A percentile compares a stretch with the other conserved stretches of the same genome.
Evolutionary conservation across 208 protist species (phyloP).

Genomic region (Acanthamoeba sp.): DNA sequence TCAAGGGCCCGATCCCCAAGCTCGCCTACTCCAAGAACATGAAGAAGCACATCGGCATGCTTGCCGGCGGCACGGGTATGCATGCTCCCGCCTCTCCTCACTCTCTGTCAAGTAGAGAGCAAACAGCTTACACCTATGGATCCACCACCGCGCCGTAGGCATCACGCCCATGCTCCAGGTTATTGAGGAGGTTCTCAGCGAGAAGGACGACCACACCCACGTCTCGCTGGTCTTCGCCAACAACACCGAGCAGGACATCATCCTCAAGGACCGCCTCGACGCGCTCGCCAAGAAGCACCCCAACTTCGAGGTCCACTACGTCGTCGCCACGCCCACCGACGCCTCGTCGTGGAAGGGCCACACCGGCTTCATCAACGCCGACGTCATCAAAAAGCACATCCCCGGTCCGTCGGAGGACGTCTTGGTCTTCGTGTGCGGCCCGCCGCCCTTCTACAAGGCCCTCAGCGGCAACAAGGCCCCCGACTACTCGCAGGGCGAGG

Average conservation of each 20-base stretch:
- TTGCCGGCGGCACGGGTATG: slow-evolving; percentile 84
- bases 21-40: slow-evolving; percentile 93
- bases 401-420: slow-evolving; percentile 29
- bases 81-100: too few species aligned
- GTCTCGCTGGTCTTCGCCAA: slow-evolving; percentile 94
- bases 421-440: slow-evolving; percentile 40
- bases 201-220: slow-evolving; percentile 93
- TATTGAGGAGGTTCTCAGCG: slow-evolving; percentile 89
- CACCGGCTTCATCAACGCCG: slow-evolving; percentile 34
- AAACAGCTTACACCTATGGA: too few species aligned
- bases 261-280: slow-evolving; percentile 94
- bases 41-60: slow-evolving; percentile 95
- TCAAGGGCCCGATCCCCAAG: slow-evolving; percentile 95
- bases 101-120: too few species aligned
- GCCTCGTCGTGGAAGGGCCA: slow-evolving; percentile 84
- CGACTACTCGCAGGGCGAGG: slow-evolving; percentile 70
- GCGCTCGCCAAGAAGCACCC: slow-evolving; percentile 93
- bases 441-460: slow-evolving; percentile 30
- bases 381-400: slow-evolving; percentile 60
- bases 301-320: slow-evolving; percentile 94
- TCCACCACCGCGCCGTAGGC: slow-evolving; percentile 73
- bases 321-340: slow-evolving; percentile 91
- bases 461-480: slow-evolving; percentile 64
- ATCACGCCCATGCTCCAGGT: slow-evolving; percentile 95
- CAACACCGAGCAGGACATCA: slow-evolving; percentile 93